phyloP scores from a whole-genome alignment of 805 yeast species.

The Zygosaccharomyces siamensis region DNA sequence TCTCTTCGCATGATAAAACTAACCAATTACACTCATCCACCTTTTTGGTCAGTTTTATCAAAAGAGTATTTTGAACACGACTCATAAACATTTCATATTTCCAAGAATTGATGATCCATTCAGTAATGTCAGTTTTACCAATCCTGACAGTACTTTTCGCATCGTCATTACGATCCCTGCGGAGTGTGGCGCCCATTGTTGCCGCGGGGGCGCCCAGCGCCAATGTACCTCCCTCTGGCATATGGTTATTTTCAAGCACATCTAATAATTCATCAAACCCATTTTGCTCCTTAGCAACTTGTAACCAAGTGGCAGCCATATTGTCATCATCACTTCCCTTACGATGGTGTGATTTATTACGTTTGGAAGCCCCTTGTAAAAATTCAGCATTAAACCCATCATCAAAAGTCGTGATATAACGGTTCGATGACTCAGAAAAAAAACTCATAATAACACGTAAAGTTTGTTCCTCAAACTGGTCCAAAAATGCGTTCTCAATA shows the following conservation, averaged over 20 bases:
- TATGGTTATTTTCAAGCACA: constrained; percentile 18
- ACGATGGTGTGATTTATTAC: constrained; percentile 23
- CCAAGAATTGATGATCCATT: constrained; percentile 41
- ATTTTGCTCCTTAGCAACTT: constrained; percentile 21
- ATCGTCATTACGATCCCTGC: constrained; percentile 7
- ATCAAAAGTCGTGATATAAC: constrained; percentile 34
- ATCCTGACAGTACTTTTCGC: constrained; percentile 25
- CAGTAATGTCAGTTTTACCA: constrained; percentile 36
- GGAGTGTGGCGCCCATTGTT: constrained; percentile 7
- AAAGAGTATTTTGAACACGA: constrained; percentile 34
- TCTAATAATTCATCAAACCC: constrained; percentile 20
- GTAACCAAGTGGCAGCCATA: constrained; percentile 25
- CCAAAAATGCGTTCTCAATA: constrained; percentile 39
- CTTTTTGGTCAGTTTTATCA: constrained; percentile 35
- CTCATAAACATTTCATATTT: constrained; percentile 38
- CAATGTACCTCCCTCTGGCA: constrained; percentile 15
- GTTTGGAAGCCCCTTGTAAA: constrained; percentile 20
- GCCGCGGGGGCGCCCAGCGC: constrained; percentile 16
- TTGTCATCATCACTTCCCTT: constrained; percentile 19
- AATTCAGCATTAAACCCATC: constrained; percentile 29
- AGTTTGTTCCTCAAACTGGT: constrained; percentile 40
- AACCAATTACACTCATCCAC: constrained; percentile 41
- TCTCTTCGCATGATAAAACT: constrained; percentile 34
- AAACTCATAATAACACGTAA: constrained; percentile 33
- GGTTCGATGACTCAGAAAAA: constrained; percentile 36